A percentile compares a stretch with the other conserved stretches of the same genome.
These are phyloP conservation scores for Elaeis guineensis DNA, from an alignment of 176 grass and related monocot species.

Conservation along the genomic window DNA sequence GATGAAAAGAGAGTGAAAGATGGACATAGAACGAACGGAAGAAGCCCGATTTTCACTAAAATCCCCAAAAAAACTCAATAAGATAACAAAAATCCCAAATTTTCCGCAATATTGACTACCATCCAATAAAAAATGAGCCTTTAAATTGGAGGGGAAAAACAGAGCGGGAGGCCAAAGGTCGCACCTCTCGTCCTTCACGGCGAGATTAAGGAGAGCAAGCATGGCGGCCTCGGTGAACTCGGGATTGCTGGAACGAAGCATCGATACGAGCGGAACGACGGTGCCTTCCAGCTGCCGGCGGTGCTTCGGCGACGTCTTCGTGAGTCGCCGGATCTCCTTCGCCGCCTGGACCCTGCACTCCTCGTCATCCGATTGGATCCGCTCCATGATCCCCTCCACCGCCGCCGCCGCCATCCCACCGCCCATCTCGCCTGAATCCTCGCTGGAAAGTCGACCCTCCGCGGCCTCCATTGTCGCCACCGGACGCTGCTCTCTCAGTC, in stretches of 20 bases:
- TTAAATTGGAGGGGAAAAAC: background rate
- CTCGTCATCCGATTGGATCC: conserved; percentile 21
- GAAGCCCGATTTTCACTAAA: no score
- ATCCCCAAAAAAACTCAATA: no score
- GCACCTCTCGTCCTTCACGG: conserved; percentile 73
- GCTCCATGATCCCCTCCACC: conserved; percentile 23
- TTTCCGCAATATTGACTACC: background rate
- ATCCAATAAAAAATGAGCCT: background rate
- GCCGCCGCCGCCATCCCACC: background rate
- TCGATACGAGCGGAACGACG: conserved; percentile 6
- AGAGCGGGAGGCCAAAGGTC: background rate
- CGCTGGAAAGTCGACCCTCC: conserved; percentile 2
- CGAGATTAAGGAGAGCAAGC: conserved; percentile 88
- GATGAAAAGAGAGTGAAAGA: no score
- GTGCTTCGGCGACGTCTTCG: background rate
- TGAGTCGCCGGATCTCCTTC: conserved; percentile 27
- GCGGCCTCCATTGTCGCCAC: conserved; percentile 6
- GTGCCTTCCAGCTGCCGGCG: background rate
- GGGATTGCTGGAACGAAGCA: conserved; percentile 3
- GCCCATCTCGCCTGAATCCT: background rate
- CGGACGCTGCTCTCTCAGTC: background rate
- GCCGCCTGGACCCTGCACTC: conserved; percentile 29
- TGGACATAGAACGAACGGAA: no score
- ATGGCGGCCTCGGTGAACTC: conserved; percentile 51
- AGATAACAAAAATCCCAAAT: background rate